Conservation (phyloP, 1,284 basidiomycete genomes). For the Pyrrhoderma lamaoense region DNA sequence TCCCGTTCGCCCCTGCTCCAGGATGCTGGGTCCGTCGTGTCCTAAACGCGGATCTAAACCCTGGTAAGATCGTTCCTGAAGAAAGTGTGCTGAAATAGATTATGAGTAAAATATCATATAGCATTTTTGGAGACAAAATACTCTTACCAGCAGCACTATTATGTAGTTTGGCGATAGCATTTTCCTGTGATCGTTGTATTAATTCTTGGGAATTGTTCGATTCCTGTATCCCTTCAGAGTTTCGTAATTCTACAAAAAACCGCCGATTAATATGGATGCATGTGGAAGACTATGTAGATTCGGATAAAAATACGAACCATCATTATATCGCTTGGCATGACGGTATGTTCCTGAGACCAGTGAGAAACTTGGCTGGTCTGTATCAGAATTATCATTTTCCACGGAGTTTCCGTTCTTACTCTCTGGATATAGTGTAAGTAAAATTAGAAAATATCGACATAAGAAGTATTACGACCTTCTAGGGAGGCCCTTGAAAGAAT, state of each 20-base stretch:
- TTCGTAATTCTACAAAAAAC: neutral
- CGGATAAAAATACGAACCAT: conserved; percentile 7
- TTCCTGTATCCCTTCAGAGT: neutral
- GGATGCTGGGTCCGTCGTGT: conserved; percentile 68
- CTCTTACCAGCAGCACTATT: conserved; percentile 68
- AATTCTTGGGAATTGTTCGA: conserved; percentile 25
- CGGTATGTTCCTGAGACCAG: conserved; percentile 84
- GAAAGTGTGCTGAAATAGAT: conserved; percentile 47
- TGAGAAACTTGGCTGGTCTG: conserved; percentile 77
- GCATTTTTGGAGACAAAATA: neutral
- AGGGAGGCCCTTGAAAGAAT: conserved; percentile 42
- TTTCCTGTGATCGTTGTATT: conserved; percentile 59
- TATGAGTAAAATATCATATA: neutral
- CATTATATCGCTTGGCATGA: conserved; percentile 61
- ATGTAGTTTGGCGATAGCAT: conserved; percentile 43
- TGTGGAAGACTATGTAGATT: too few relatives aligned
- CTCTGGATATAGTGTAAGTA: too few relatives aligned
- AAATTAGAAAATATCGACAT: too few relatives aligned
- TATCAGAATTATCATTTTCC: conserved; percentile 35
- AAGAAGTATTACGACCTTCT: conserved; percentile 1
- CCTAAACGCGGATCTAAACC: conserved; percentile 82
- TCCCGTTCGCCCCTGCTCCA: conserved; percentile 87
- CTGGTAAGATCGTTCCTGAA: conserved; percentile 66
- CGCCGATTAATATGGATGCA: too few relatives aligned
- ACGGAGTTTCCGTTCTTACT: too few relatives aligned